Evolutionary conservation across 371 early-diverging fungal species (phyloP), one percentile per base, ranked within the genome.

Genomic region (Rhizopus sp.): DNA sequence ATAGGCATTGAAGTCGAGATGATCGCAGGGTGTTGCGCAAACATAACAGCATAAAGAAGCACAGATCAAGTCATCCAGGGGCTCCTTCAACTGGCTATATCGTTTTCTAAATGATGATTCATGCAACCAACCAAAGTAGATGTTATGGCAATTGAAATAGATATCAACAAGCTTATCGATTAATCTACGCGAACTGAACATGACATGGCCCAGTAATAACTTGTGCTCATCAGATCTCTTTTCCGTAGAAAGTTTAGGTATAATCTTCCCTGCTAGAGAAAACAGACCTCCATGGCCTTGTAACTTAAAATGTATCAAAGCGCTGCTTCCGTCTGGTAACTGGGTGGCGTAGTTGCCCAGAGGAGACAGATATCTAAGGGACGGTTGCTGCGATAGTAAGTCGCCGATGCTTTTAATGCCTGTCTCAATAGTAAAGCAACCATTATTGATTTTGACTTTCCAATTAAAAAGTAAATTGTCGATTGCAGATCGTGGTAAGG

Each of bases 401-500:
- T 65, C 60, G 5, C 50, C 53, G 3, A 65, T 17, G 15, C 30
- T 55, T 32, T 47, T 23, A 16, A 65, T 65, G 5, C 60, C 65
- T 29, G 65, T 65, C 13, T 65, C 60, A 8, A 65, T 65, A 16
- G 23, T 52, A 44, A 65, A 60, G 0, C n/a, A 53, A 2, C 65
- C 65, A n/a, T 65, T 38, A 7, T 46, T n/a, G 2, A 65, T 53
- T 9, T 39, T 41, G 13, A 55, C 10, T 29, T 17, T 55, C 64
- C 64, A 64, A 1, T 47, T 23, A 4, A 52, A 37, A 7, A 41
- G 31, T 32, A 48, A 13, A 23, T 39, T 44, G 32, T 58, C 44
- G 6, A 46, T 23, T 41, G 37, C 33, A 1, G 50, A 35, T 30
- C 15, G n/a, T 9, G 29, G 32, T 16, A 9, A 12, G 7, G 30